Conservation (phyloP, 305 asterid species). For the Fraxinus latifolia region DNA sequence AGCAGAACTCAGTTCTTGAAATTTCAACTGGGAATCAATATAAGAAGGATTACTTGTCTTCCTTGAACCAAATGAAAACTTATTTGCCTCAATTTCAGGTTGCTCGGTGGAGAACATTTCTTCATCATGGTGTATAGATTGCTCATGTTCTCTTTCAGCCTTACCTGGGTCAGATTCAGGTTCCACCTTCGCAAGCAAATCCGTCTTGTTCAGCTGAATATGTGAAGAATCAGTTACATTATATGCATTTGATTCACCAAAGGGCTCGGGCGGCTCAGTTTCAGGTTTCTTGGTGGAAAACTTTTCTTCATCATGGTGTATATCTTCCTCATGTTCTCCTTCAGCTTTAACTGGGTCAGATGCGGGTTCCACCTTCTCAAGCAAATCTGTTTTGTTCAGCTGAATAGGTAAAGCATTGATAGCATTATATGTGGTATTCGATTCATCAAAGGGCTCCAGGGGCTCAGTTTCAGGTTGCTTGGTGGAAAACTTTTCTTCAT, state of each 20-base stretch:
- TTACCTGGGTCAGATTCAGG: slow-evolving; percentile 27
- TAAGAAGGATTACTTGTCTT: slow-evolving; percentile 77
- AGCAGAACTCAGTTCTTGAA: slow-evolving; percentile 60
- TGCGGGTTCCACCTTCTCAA: slow-evolving; percentile 33
- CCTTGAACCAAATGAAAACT: slow-evolving; percentile 37
- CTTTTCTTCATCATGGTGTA: slow-evolving; percentile 26
- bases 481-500: slow-evolving; percentile 14
- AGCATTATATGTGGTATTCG: slow-evolving; percentile 22
- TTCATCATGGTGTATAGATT: slow-evolving; percentile 25
- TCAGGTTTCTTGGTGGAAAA: slow-evolving; percentile 38
- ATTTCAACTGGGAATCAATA: slow-evolving; percentile 83
- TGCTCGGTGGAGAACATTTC: slow-evolving; percentile 29
- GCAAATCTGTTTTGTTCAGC: slow-evolving; percentile 28
- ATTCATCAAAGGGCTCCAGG: slow-evolving; percentile 33
- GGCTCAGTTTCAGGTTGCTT: slow-evolving; percentile 47
- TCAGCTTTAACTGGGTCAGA: slow-evolving; percentile 33
- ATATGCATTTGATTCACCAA: slow-evolving; percentile 28
- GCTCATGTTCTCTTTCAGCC: slow-evolving; percentile 35
- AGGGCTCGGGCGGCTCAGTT: slow-evolving; percentile 36
- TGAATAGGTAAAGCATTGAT: slow-evolving; percentile 37
- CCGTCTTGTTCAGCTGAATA: slow-evolving; percentile 31
- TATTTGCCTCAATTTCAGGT: slow-evolving; percentile 49
- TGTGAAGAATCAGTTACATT: slow-evolving; percentile 33
- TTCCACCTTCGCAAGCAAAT: slow-evolving; percentile 31
- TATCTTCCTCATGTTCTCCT: slow-evolving; percentile 30